Evolutionary conservation across 345 rosid species (phyloP).

Genomic region (Alliaria petiolata): DNA sequence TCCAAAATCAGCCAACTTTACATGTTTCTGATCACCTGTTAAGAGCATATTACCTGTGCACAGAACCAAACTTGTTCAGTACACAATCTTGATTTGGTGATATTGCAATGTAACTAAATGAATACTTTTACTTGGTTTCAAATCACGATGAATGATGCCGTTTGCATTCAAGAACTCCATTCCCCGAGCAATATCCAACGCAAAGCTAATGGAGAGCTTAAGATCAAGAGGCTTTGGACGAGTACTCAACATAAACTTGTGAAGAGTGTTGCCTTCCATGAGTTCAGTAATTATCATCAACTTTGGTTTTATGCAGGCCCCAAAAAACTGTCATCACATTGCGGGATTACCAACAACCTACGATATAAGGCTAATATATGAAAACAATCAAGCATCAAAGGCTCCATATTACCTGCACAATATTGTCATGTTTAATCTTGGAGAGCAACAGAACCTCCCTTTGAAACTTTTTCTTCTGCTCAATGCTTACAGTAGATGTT

Average conservation of each 20-base stretch:
- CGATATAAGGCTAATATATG: neutral
- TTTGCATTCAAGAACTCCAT: conserved; percentile 72
- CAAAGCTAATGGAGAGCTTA: conserved; percentile 45
- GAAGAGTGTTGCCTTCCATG: conserved; percentile 54
- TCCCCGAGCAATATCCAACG: conserved; percentile 56
- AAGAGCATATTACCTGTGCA: conserved; percentile 67
- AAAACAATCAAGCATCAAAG: neutral
- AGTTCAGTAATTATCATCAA: conserved; percentile 63
- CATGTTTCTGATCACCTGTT: conserved; percentile 42
- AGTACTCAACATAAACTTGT: conserved; percentile 47
- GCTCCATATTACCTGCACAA: conserved; percentile 47
- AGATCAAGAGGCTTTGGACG: conserved; percentile 58
- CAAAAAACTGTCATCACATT: conserved; percentile 47
- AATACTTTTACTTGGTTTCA: conserved; percentile 54
- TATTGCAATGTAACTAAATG: neutral
- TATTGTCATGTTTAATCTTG: conserved; percentile 47
- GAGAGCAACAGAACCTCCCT: conserved; percentile 65
- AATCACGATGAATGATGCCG: conserved; percentile 75
- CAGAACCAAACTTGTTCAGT: neutral
- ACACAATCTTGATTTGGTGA: neutral
- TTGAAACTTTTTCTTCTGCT: conserved; percentile 48
- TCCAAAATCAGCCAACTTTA: conserved; percentile 73
- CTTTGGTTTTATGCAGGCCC: conserved; percentile 50
- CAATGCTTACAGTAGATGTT: conserved; percentile 34
- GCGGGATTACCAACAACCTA: neutral